Percentiles rank a stretch among this genome's conserved stretches.
Conservation (phyloP, 164 flowering plant genomes). For the Magnolia kwangsiensis region DNA sequence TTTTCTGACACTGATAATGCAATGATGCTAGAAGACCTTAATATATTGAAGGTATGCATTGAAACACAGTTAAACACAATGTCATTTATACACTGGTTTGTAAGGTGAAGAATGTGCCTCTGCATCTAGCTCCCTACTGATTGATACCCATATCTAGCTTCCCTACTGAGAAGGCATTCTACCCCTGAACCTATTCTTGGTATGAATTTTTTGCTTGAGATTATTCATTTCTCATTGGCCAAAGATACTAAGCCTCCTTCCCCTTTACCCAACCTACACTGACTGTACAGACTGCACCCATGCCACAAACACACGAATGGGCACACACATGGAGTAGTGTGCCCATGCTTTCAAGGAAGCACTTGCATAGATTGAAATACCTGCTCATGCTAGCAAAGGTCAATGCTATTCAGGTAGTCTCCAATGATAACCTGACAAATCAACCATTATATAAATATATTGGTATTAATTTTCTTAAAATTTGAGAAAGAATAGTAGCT, state of each 20-base stretch:
- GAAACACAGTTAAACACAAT: no score
- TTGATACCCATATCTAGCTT: background rate
- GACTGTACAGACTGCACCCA: background rate
- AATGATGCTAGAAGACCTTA: conserved; percentile 71
- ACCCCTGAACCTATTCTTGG: background rate
- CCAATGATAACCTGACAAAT: no score
- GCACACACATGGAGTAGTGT: no score
- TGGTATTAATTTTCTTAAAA: no score
- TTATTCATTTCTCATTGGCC: background rate
- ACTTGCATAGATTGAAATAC: no score
- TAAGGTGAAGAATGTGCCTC: background rate
- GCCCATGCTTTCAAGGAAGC: no score
- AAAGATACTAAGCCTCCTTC: background rate
- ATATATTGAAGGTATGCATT: conserved; percentile 51
- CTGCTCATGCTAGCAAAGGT: no score
- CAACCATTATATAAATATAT: no score
- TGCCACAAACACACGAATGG: background rate
- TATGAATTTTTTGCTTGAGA: background rate
- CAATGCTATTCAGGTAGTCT: no score
- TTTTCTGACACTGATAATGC: conserved; percentile 57
- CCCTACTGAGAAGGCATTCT: background rate
- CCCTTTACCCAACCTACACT: background rate
- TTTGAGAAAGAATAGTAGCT: no score
- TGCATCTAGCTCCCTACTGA: no score
- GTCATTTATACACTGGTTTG: background rate